Evolutionary conservation across 1,284 basidiomycete genomes (phyloP), one percentile per base, ranked within the genome.

Genomic region (Cutaneotrichosporon arboriforme): DNA sequence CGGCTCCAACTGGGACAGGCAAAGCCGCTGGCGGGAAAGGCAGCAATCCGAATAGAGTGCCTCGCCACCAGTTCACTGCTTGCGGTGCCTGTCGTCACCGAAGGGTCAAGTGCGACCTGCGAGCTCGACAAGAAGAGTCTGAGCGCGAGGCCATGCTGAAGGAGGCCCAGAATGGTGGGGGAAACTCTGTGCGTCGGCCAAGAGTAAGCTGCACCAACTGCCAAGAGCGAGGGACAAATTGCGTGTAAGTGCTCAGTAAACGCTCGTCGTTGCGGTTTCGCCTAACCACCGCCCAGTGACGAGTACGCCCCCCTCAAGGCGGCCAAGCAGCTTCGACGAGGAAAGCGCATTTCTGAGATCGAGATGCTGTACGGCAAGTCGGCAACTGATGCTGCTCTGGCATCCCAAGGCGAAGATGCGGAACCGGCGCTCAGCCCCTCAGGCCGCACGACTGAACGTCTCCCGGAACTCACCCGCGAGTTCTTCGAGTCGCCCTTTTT

Each of bases 41-140:
- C 13, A 18, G n/a, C n/a, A 39, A 49, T 37, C 23, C 20, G 13
- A 22, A 53, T 51, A 87, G 87, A 69, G 84, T 85, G 12, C 81
- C 83, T 3, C 77, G 87, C 46, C 85, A 87, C 64, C 88, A 89
- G 65, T 89, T 88, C 75, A 84, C 86, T 34, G 90, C 89, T 3
- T 92, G 90, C 68, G 89, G 88, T 47, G 88, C 89, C 35, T 93
- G 90, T 74, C 84, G 89, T 49, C 88, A 88, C 82, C 77, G 89
- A 65, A 81, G 89, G 31, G 73, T 75, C 37, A 74, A 72, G 51
- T 75, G 71, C 48, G 71, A 71, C 55, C 54, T 74, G 42, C 72
- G 72, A 22, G 68, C 71, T 15, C 62, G 65, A 38, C 69, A 72
- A 56, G 68, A 69, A 42, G 63, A 63, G 36, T 60, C 63, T 1